Percentiles rank a stretch among this genome's conserved stretches.
Evolutionary conservation across 345 rosid genomes (phyloP).

Genomic region (Syzygium oleosum): DNA sequence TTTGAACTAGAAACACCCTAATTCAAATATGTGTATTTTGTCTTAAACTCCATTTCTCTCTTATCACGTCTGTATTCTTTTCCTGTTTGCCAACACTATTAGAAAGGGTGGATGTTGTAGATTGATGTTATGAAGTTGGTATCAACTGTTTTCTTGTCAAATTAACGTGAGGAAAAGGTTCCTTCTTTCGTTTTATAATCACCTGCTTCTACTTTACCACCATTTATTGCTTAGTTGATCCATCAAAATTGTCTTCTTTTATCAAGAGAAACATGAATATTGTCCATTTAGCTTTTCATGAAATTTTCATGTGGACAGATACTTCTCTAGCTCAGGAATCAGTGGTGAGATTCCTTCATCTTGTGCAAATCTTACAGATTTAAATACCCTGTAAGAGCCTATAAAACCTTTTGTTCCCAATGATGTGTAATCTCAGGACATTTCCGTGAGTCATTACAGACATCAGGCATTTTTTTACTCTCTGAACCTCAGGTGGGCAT

Average conservation of each 20-base stretch:
- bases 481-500: conserved; percentile 44
- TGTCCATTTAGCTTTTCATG: neutral
- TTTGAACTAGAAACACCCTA: neutral
- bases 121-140: neutral
- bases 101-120: neutral
- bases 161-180: neutral
- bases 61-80: neutral
- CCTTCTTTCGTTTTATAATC: neutral
- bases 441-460: neutral
- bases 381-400: neutral
- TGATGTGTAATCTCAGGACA: neutral
- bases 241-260: neutral
- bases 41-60: neutral
- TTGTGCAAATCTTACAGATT: neutral
- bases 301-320: neutral
- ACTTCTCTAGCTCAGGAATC: neutral
- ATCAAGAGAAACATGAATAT: neutral
- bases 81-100: neutral
- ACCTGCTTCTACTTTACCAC: neutral
- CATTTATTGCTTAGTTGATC: neutral
- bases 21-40: neutral
- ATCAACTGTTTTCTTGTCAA: neutral
- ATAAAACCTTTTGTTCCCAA: neutral
- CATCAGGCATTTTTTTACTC: neutral
- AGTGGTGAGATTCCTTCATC: neutral